Percentiles rank a stretch among this genome's conserved stretches.
phyloP scores from a whole-genome alignment of 257 asterid genomes.

The Ajuga chamaepitys region DNA sequence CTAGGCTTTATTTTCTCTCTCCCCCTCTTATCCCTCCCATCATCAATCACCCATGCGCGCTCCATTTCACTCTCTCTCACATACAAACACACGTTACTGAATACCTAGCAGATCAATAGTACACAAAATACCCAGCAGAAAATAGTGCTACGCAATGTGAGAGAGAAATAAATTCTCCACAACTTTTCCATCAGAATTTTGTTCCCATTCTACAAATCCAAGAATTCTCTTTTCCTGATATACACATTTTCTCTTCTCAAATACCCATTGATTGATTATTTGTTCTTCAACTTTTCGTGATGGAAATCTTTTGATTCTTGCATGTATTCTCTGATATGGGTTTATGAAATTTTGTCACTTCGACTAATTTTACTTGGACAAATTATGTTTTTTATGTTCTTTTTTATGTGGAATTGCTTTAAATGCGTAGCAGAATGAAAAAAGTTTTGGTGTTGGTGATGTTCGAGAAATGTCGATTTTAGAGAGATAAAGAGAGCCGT shows the following conservation, averaged over 20 bases:
- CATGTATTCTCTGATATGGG: conserved; percentile 9
- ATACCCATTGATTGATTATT: conserved; percentile 8
- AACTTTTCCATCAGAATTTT: neutral
- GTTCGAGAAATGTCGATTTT: no score
- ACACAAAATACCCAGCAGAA: conserved; percentile 10
- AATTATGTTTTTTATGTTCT: no score
- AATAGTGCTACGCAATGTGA: conserved; percentile 26
- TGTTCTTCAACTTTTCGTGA: neutral
- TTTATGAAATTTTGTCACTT: conserved; percentile 8
- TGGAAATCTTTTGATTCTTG: conserved; percentile 8
- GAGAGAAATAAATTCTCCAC: conserved; percentile 17
- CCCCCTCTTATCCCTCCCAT: no score
- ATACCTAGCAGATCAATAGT: conserved; percentile 33
- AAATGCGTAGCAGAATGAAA: no score
- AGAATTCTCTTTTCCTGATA: neutral
- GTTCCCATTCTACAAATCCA: neutral
- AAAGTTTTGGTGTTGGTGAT: no score
- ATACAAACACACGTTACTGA: no score
- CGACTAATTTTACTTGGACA: neutral
- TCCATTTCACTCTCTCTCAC: no score
- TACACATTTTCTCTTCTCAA: conserved; percentile 4
- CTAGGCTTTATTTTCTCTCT: no score
- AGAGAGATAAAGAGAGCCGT: no score
- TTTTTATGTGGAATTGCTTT: no score
- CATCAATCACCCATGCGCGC: no score